Evolutionary conservation across 352 stramenopile species (phyloP).

Genomic region (Aphanomyces euteiches): DNA sequence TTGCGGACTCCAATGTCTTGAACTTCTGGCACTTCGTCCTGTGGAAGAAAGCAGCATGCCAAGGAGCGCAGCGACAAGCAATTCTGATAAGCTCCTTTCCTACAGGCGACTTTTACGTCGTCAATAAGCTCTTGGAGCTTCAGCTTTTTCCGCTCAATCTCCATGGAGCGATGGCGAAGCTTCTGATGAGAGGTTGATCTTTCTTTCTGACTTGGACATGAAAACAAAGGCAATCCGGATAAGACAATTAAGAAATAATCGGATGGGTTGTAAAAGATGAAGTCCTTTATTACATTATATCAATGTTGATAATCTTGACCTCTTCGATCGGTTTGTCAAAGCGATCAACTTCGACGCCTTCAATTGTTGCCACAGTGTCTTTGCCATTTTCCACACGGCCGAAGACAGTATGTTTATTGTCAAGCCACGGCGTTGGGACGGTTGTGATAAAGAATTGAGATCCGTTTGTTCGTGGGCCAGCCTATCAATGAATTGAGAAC

Average conservation of each 20-base stretch:
- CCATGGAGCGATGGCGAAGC: not conserved
- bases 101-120: slow-evolving; percentile 11
- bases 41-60: slow-evolving; percentile 17
- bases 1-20: not conserved
- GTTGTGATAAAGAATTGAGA: slow-evolving; percentile 99
- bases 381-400: slow-evolving; percentile 90
- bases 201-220: slow-evolving; percentile 9
- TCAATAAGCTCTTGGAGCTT: slow-evolving; percentile 24
- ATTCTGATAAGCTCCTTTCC: slow-evolving; percentile 9
- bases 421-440: slow-evolving; percentile 95
- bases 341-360: slow-evolving; percentile 88
- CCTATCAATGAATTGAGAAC: slow-evolving; percentile 7
- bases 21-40: not conserved
- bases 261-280: not conserved
- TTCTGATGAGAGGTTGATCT: not conserved
- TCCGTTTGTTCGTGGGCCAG: slow-evolving; percentile 71
- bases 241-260: not conserved
- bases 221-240: slow-evolving; percentile 3
- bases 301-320: slow-evolving; percentile 88
- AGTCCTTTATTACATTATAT: slow-evolving; percentile 56
- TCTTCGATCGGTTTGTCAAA: slow-evolving; percentile 70
- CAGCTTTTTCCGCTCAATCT: slow-evolving; percentile 13
- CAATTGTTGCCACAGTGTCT: slow-evolving; percentile 95
- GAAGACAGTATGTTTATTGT: slow-evolving; percentile 96
- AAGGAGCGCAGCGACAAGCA: slow-evolving; percentile 11